Percentiles rank a stretch among this genome's conserved stretches.
Conservation (phyloP, 1,284 basidiomycete genomes). For the Fomitopsis schrenkii region DNA sequence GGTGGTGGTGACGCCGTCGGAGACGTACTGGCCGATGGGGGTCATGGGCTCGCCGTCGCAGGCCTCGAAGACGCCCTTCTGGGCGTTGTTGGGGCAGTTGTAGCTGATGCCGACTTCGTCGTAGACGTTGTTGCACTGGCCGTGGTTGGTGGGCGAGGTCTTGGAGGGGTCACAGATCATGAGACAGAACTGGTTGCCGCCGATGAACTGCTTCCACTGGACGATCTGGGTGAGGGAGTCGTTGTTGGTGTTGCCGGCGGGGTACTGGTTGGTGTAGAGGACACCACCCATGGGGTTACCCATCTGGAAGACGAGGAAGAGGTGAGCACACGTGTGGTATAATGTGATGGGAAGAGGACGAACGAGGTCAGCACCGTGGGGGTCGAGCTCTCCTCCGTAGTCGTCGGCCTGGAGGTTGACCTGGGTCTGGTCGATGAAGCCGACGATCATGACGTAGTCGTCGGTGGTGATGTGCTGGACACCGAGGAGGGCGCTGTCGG, state of each 20-base stretch:
- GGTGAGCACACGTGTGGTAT: not conserved
- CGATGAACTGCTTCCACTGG: slow-evolving; percentile 51
- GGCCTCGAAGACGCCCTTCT: slow-evolving; percentile 35
- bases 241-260: slow-evolving; percentile 29
- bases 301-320: slow-evolving; percentile 20
- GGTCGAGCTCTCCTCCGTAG: slow-evolving; percentile 66
- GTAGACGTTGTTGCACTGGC: slow-evolving; percentile 42
- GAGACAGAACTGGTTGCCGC: slow-evolving; percentile 42
- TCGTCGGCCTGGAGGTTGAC: slow-evolving; percentile 55
- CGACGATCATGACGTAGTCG: slow-evolving; percentile 63
- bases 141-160: slow-evolving; percentile 32
- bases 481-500: slow-evolving; percentile 56
- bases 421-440: slow-evolving; percentile 56
- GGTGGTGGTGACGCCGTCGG: slow-evolving; percentile 38
- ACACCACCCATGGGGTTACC: slow-evolving; percentile 53
- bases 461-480: slow-evolving; percentile 63
- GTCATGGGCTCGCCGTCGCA: slow-evolving; percentile 62
- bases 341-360: slow-evolving; percentile 11
- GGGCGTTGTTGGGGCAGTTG: slow-evolving; percentile 43
- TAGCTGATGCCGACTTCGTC: slow-evolving; percentile 48
- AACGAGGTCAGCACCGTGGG: slow-evolving; percentile 39
- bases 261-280: slow-evolving; percentile 45
- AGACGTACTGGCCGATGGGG: slow-evolving; percentile 51
- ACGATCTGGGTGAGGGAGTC: slow-evolving; percentile 33
- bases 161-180: slow-evolving; percentile 46